Evolutionary conservation across 768 basidiomycete species (phyloP), one percentile per base, ranked within the genome.

Genomic region (Daedalea quercina): DNA sequence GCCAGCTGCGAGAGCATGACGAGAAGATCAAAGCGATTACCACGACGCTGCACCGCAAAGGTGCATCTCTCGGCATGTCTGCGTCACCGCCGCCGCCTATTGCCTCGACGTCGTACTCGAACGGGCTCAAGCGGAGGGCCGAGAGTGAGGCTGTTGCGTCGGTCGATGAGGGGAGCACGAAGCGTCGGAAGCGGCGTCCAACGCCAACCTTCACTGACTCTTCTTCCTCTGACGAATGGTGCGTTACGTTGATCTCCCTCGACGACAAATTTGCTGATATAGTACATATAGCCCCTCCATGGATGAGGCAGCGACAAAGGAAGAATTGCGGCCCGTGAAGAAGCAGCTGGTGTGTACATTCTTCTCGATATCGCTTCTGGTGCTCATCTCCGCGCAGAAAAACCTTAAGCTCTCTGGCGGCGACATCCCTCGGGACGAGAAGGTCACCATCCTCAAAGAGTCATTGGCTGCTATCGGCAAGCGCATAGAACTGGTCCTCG

Each of bases 161-260:
- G 34, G 84, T 89, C 15, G 65, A 67, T 45, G 87, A 90, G 67
- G 86, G 88, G 54, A 71, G 74, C 54, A 79, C 60, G 47, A 59
- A 76, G 62, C 89, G 92, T 68, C 82, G 87, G 65, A 90, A 92
- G 69, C 83, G 93, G 59, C 81, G 92, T 63, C 87, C 93, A n/a
- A 96, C 94, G 4, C 94, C 95, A 3, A 94, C 91, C 15, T 97
- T 94, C 67, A 97, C 95, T 0, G 92, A 94, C 65, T 94, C 94
- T 2, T 91, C 88, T 55, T 91, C 91, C 9, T 90, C 89, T 6
- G 92, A 93, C 51, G 89, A 90, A 69, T 94, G 91, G 88, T 93
- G 67, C 54, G 87, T 76, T 49, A n/a, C 23, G 35, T 43, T 40
- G 34, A 44, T 47, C 33, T 22, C 34, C 22, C 54, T 44, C 37